A percentile compares a stretch with the other conserved stretches of the same genome.
Evolutionary conservation across 2,329 filamentous ascomycete genomes (phyloP).

Genomic region (Escovopsis weberi): DNA sequence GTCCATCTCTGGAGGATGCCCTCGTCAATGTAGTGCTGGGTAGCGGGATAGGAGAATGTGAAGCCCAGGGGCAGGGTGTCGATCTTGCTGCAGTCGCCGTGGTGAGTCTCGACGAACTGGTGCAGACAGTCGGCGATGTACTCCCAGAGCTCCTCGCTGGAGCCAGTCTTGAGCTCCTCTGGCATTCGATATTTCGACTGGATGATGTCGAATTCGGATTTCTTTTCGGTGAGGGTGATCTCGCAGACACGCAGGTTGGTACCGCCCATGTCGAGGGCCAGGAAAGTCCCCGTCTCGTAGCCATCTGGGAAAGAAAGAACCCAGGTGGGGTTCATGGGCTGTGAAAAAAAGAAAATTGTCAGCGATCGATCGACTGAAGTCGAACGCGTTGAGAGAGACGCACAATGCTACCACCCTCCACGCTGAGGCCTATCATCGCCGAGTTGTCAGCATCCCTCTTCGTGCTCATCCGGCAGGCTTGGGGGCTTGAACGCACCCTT

Average conservation of each 20-base stretch:
- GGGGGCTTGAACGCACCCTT: constrained; percentile 44
- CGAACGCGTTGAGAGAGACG: constrained; percentile 21
- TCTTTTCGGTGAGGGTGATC: constrained; percentile 73
- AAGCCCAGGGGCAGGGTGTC: constrained; percentile 70
- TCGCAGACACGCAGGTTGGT: constrained; percentile 93
- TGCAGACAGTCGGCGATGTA: constrained; percentile 87
- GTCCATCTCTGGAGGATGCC: constrained; percentile 91
- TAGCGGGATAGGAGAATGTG: constrained; percentile 92
- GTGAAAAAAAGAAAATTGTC: constrained; percentile 2
- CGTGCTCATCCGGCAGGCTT: not conserved
- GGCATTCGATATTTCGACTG: constrained; percentile 96
- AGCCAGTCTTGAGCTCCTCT: constrained; percentile 76
- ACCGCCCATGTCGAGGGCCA: constrained; percentile 90
- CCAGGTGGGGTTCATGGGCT: constrained; percentile 98
- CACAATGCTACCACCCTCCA: constrained; percentile 86
- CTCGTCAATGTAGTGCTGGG: constrained; percentile 85
- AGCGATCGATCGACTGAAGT: constrained; percentile 5
- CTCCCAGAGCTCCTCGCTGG: constrained; percentile 78
- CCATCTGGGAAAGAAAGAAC: constrained; percentile 82
- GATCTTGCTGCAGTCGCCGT: constrained; percentile 48
- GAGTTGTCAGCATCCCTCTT: not conserved
- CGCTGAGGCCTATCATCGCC: constrained; percentile 48
- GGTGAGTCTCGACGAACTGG: constrained; percentile 80
- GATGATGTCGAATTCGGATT: constrained; percentile 85
- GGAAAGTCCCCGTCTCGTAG: constrained; percentile 71